Conservation (phyloP, 805 yeast genomes). For the Wilhelminamyces savonicus region DNA sequence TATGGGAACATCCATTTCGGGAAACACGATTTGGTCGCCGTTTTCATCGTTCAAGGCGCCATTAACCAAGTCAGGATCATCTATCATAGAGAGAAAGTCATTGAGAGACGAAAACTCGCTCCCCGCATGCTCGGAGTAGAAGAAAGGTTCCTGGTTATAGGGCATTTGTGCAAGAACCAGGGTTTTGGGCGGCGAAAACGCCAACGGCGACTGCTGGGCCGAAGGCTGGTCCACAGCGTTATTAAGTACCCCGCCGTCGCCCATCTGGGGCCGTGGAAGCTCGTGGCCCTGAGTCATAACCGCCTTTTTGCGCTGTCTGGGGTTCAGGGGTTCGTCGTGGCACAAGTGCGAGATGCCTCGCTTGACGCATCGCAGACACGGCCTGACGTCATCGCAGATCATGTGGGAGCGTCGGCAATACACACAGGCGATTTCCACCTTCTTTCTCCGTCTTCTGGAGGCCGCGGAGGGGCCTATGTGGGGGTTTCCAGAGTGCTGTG, state of each 20-base stretch:
- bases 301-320: slow-evolving; percentile 31
- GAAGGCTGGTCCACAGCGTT: too few species aligned
- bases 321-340: slow-evolving; percentile 57
- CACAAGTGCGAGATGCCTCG: slow-evolving; percentile 87
- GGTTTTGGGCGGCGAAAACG: slow-evolving; percentile 5
- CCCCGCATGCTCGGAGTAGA: slow-evolving; percentile 87
- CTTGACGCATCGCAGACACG: slow-evolving; percentile 79
- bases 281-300: too few species aligned
- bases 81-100: slow-evolving; percentile 84
- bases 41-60: slow-evolving; percentile 28
- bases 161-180: slow-evolving; percentile 34
- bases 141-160: slow-evolving; percentile 64
- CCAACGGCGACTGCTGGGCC: slow-evolving; percentile 1
- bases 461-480: too few species aligned
- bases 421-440: slow-evolving; percentile 70
- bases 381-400: slow-evolving; percentile 78
- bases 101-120: slow-evolving; percentile 86
- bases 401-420: slow-evolving; percentile 91
- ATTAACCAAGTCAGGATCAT: slow-evolving; percentile 68
- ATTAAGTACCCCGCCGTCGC: too few species aligned
- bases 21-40: too few species aligned
- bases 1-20: slow-evolving; percentile 8
- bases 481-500: too few species aligned
- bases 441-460: slow-evolving; percentile 44
- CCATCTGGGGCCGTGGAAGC: too few species aligned